A percentile compares a stretch with the other conserved stretches of the same genome.
Evolutionary conservation across 495 filamentous ascomycete genomes (phyloP).

Genomic region (Daldinia caldariorum): DNA sequence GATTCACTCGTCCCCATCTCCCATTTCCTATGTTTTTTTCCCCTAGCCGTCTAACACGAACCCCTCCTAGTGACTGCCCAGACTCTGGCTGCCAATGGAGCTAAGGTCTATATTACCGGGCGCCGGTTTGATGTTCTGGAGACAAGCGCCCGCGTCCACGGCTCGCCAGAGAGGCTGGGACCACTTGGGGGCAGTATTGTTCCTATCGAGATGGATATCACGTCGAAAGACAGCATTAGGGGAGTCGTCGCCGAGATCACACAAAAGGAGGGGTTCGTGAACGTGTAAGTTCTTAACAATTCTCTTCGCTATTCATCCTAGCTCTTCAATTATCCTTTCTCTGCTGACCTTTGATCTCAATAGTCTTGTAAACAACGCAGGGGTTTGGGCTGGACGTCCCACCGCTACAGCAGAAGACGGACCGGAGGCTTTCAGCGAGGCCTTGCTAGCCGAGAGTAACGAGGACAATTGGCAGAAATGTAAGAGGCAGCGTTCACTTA

Average conservation of each 20-base stretch:
- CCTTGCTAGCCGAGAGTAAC: slow-evolving; percentile 55
- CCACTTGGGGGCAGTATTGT: slow-evolving; percentile 53
- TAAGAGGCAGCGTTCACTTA: slow-evolving; percentile 36
- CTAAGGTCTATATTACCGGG: slow-evolving; percentile 85
- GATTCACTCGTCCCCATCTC: no score
- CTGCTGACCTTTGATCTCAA: slow-evolving; percentile 38
- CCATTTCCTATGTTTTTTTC: no score
- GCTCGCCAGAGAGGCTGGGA: slow-evolving; percentile 48
- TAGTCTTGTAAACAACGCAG: slow-evolving; percentile 83
- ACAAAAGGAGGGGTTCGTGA: slow-evolving; percentile 70
- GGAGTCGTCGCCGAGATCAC: slow-evolving; percentile 69
- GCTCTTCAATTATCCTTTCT: no score
- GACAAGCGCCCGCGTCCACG: slow-evolving; percentile 55
- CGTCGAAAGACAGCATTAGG: slow-evolving; percentile 75
- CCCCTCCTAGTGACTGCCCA: slow-evolving; percentile 71
- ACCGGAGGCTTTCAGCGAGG: slow-evolving; percentile 39
- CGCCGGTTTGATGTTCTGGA: slow-evolving; percentile 68
- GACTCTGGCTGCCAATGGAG: slow-evolving; percentile 80
- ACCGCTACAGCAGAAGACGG: slow-evolving; percentile 28
- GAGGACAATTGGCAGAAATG: slow-evolving; percentile 65
- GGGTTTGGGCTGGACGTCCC: slow-evolving; percentile 63
- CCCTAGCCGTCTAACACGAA: neutral
- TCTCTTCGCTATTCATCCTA: no score
- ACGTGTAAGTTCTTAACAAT: slow-evolving; percentile 59
- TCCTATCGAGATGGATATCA: slow-evolving; percentile 76